Conservation (phyloP, 108 stramenopile genomes). For the Cyclotella distinguenda region DNA sequence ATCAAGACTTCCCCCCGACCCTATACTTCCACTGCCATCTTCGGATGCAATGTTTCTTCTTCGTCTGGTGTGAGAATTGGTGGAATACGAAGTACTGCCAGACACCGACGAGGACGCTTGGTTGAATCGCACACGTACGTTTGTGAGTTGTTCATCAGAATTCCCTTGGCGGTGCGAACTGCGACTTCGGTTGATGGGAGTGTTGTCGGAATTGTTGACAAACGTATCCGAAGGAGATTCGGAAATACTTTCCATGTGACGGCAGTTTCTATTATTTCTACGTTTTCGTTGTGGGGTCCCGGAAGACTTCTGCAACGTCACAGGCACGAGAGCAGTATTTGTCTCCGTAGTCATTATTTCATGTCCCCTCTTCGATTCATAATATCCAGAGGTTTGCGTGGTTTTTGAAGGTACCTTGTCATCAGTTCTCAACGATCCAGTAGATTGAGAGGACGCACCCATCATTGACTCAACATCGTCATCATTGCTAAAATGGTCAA, state of each 20-base stretch:
- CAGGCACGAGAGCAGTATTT: no score
- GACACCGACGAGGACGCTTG: neutral
- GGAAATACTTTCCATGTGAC: slow-evolving; percentile 34
- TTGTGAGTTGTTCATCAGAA: no score
- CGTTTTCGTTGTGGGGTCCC: neutral
- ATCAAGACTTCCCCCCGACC: slow-evolving; percentile 7
- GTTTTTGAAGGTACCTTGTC: no score
- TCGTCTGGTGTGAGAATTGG: slow-evolving; percentile 9
- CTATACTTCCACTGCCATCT: slow-evolving; percentile 7
- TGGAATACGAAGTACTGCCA: neutral
- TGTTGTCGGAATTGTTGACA: neutral
- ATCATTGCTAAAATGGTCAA: no score
- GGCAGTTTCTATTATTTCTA: slow-evolving; percentile 2
- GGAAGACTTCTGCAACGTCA: no score
- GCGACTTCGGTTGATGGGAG: neutral
- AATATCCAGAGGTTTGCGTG: no score
- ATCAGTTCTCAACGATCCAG: no score
- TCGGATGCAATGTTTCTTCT: neutral
- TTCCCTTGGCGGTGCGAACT: no score
- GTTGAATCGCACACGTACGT: neutral
- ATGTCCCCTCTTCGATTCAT: no score
- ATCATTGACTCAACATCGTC: no score
- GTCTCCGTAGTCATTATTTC: no score
- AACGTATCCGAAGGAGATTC: slow-evolving; percentile 1
- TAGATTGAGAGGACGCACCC: no score